Base-by-base conservation (phyloP, 1,284 basidiomycete genomes). In the Tylopilus microsporus region DNA sequence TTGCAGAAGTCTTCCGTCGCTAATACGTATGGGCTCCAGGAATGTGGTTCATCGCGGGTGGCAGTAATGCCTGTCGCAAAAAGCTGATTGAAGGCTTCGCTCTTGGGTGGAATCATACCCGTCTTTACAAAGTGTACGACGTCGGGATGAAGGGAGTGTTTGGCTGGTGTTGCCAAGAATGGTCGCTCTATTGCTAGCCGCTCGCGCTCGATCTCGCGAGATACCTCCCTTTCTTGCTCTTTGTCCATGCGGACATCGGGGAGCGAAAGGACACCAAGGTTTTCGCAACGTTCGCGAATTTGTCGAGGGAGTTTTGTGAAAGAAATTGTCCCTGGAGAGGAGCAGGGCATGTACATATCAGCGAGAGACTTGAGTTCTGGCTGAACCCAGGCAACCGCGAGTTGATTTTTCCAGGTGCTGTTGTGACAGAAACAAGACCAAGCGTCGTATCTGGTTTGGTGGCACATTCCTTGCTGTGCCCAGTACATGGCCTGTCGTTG, bases 211-310 rank as follows among this genome's bases (percentile, higher is more conserved):
- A 56, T 49, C 25, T 58, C 49, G 21, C 55, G 49, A 6, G 12
- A 51, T 11, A 50, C 54, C n/a, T 55, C 54, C 32, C 48, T 21
- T 25, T 49, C 54, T 25, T 55, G 54, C 30, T 56, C 55, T 46
- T 51, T 49, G 11, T 56, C 49, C 42, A 54, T 34, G 7, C 34
- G 39, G 21, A 34, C 15, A 16, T 57, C 41, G 3, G 8, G 46
- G 21, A 49, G 52, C 2, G 39, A 49, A 18, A 55, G 15, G 3
- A 43, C 39, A 11, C 51, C 52, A 1, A 57, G 39, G 19, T 34
- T 36, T 48, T 42, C 32, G 10, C 56, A 57, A 11, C 18, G 52
- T 13, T 57, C 37, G 4, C 10, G 56, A 16, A 49, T 55, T 11
- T 54, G 2, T 34, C 10, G 39, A 19, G 49, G 13, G 1, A 36